Evolutionary conservation across 176 grass and related monocot genomes (phyloP).

Genomic region (Typha latifolia): DNA sequence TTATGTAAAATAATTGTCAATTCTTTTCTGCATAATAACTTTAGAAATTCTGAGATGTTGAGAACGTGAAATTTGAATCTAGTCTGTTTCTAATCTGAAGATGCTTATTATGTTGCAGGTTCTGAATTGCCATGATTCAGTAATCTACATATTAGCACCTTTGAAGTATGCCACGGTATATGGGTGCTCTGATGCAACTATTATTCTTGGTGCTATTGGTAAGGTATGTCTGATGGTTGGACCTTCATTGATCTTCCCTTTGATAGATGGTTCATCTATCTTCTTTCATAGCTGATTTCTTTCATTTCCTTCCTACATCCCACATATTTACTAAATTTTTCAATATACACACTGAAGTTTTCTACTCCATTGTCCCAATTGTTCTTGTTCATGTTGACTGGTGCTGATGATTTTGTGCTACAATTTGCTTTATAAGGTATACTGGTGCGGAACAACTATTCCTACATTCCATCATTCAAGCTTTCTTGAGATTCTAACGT

Average conservation of each 20-base stretch:
- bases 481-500: too few species aligned
- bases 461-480: too few species aligned
- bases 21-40: too few species aligned
- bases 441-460: too few species aligned
- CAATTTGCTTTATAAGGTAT: neutral
- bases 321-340: neutral
- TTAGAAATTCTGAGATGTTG: neutral
- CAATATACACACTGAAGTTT: neutral
- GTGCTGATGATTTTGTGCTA: neutral
- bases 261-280: neutral
- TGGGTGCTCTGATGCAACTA: constrained; percentile 90
- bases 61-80: too few species aligned
- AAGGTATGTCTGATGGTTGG: constrained; percentile 40
- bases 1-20: too few species aligned
- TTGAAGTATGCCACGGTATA: constrained; percentile 91
- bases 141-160: constrained; percentile 93
- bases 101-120: constrained; percentile 40
- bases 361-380: neutral
- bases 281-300: neutral
- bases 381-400: neutral
- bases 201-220: constrained; percentile 91
- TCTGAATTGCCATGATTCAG: constrained; percentile 95
- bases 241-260: neutral
- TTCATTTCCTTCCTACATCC: neutral
- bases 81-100: neutral